Percentiles rank a stretch among this genome's conserved stretches.
Evolutionary conservation across 805 yeast genomes (phyloP).

Genomic region (Lachancea waltii): DNA sequence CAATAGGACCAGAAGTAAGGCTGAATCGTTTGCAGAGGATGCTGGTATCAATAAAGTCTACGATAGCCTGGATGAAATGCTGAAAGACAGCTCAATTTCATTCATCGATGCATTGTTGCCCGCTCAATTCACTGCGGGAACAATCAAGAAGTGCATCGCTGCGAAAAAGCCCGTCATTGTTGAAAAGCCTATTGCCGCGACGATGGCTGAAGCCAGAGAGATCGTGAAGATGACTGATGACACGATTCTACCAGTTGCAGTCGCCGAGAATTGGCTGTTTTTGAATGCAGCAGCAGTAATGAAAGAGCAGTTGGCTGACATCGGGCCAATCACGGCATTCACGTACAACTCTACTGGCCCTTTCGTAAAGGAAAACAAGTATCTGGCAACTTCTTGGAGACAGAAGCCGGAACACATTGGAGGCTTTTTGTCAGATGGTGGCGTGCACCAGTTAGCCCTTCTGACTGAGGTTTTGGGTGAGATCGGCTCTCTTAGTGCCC

Average conservation of each 20-base stretch:
- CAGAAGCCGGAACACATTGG: constrained; percentile 87
- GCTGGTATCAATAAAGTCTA: constrained; percentile 55
- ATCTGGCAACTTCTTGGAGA: constrained; percentile 77
- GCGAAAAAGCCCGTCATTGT: constrained; percentile 72
- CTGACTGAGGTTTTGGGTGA: constrained; percentile 77
- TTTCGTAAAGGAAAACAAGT: constrained; percentile 53
- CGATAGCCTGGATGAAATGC: constrained; percentile 55
- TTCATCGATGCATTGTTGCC: constrained; percentile 83
- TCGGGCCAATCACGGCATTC: constrained; percentile 67
- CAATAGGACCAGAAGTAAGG: constrained; percentile 81
- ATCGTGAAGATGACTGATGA: constrained; percentile 60
- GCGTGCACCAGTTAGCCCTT: constrained; percentile 90
- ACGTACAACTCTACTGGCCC: constrained; percentile 72
- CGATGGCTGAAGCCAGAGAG: constrained; percentile 69
- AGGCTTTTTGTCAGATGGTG: constrained; percentile 90
- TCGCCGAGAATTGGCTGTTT: constrained; percentile 85
- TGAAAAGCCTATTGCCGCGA: constrained; percentile 93
- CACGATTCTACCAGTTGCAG: constrained; percentile 60
- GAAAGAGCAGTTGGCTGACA: constrained; percentile 53
- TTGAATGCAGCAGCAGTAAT: constrained; percentile 52
- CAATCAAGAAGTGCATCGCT: constrained; percentile 62
- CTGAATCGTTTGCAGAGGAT: constrained; percentile 63
- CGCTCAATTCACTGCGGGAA: constrained; percentile 69
- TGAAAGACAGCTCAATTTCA: constrained; percentile 62
- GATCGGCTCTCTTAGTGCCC: constrained; percentile 64